Base-by-base conservation (phyloP, 768 basidiomycete species). In the Auricularia sp. region DNA sequence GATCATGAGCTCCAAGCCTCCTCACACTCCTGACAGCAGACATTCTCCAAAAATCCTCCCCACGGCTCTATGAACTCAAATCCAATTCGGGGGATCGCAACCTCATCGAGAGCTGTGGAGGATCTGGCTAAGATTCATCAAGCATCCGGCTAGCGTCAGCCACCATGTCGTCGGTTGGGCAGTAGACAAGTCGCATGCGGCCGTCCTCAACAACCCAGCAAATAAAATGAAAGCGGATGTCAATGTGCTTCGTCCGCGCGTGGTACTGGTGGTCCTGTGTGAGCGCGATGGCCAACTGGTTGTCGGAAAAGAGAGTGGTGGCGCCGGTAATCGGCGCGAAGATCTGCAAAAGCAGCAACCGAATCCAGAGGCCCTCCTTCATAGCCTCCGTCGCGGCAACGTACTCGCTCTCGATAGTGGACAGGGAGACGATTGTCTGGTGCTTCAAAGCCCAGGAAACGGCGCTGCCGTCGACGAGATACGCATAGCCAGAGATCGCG, bases 331-430 rank as follows among this genome's bases (percentile, higher is more conserved):
- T 54, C 62, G 42, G 24, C 35, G 39, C 61, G 21, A 21, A 59
- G 33, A 72, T 66, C 63, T 73, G 70, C 0, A 56, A 3, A 8
- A 74, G 33, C 14, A 75, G 67, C 0, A 62, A 58, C 1, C 65
- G 66, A 4, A 76, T 64, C 76, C 75, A 77, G 2, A 77, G 44
- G 2, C 75, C 70, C 56, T 78, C 75, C 64, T 72, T 69, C 21
- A 70, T 67, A 4, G 76, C 71, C 37, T 78, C 70, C 16, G 71
- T 68, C 0, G 72, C 68, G 3, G 80, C 78, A 54, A 80, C 77
- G 68, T 82, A 81, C 68, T 83, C 80, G 1, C 80, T 77, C 68
- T 82, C 78, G 8, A 69, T 76, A 0, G 75, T 78, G 2, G 78
- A 79, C 5, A 77, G 71, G 3, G 74, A 70, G 7, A 78, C 69